phyloP scores from a whole-genome alignment of 2,329 filamentous ascomycete species.

The Aspergillus nomiae region DNA sequence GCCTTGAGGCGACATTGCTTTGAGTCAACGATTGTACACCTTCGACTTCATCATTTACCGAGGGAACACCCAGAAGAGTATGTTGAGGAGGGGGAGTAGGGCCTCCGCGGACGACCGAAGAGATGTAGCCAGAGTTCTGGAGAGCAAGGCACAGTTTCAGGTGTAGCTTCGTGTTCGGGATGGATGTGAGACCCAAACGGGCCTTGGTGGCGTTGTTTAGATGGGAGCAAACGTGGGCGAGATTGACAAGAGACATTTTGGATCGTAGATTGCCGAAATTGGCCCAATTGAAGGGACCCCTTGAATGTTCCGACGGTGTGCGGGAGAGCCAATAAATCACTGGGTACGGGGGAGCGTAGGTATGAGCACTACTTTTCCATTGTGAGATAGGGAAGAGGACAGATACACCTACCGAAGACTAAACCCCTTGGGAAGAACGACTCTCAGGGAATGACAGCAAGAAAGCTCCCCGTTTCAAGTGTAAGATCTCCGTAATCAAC shows the following conservation, averaged over 20 bases:
- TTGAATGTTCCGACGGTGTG: constrained; percentile 2
- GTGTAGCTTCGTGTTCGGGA: constrained; percentile 79
- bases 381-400: neutral
- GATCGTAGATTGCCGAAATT: constrained; percentile 14
- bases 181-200: constrained; percentile 80
- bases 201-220: constrained; percentile 85
- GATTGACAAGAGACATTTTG: constrained; percentile 71
- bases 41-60: constrained; percentile 40
- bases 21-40: constrained; percentile 60
- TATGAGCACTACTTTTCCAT: constrained; percentile 3
- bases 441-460: neutral
- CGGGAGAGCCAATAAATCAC: neutral
- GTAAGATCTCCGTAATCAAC: neutral
- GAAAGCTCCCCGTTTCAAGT: neutral
- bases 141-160: constrained; percentile 73
- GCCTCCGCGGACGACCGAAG: constrained; percentile 74
- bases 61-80: constrained; percentile 55
- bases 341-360: neutral
- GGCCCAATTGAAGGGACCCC: constrained; percentile 22
- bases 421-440: neutral
- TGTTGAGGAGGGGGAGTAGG: constrained; percentile 57
- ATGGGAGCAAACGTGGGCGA: constrained; percentile 83
- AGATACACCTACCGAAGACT: neutral
- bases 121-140: constrained; percentile 80
- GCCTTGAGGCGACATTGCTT: constrained; percentile 70